Percentiles rank a stretch among this genome's conserved stretches.
Evolutionary conservation across 805 yeast species (phyloP).

Genomic region (Sugiyamaella floridensis): DNA sequence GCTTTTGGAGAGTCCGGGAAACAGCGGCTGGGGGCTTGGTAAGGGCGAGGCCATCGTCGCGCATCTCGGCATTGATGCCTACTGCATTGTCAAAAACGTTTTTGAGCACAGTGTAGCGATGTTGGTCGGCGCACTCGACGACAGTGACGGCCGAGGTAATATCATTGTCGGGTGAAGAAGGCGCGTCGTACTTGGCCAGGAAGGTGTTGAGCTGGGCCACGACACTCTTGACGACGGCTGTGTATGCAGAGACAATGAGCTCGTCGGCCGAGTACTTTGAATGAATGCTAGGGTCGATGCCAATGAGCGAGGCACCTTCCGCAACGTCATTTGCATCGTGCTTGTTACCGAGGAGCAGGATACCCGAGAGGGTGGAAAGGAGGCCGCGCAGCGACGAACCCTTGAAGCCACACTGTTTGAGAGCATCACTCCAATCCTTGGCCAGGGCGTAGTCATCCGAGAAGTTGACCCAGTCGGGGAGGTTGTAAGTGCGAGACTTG

Average conservation of each 20-base stretch:
- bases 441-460: slow-evolving; percentile 36
- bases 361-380: slow-evolving; percentile 33
- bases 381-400: slow-evolving; percentile 30
- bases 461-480: slow-evolving; percentile 32
- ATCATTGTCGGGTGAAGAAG: slow-evolving; percentile 15
- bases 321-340: slow-evolving; percentile 28
- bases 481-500: slow-evolving; percentile 24
- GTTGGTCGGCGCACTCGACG: slow-evolving; percentile 28
- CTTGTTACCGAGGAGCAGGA: slow-evolving; percentile 32
- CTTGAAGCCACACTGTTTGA: slow-evolving; percentile 29
- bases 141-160: slow-evolving; percentile 33
- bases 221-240: slow-evolving; percentile 28
- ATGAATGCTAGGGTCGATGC: slow-evolving; percentile 29
- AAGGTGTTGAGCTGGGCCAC: slow-evolving; percentile 31
- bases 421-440: slow-evolving; percentile 36
- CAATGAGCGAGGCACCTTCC: slow-evolving; percentile 37
- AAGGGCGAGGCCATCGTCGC: slow-evolving; percentile 30
- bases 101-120: slow-evolving; percentile 23
- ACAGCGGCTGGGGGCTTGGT: slow-evolving; percentile 19
- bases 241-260: slow-evolving; percentile 31
- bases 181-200: slow-evolving; percentile 26
- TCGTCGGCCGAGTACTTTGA: slow-evolving; percentile 25
- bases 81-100: slow-evolving; percentile 31
- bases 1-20: slow-evolving; percentile 11
- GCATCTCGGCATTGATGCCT: slow-evolving; percentile 34